Conservation (phyloP, 192 early-diverging fungal genomes). For the Coemansia sp. region DNA sequence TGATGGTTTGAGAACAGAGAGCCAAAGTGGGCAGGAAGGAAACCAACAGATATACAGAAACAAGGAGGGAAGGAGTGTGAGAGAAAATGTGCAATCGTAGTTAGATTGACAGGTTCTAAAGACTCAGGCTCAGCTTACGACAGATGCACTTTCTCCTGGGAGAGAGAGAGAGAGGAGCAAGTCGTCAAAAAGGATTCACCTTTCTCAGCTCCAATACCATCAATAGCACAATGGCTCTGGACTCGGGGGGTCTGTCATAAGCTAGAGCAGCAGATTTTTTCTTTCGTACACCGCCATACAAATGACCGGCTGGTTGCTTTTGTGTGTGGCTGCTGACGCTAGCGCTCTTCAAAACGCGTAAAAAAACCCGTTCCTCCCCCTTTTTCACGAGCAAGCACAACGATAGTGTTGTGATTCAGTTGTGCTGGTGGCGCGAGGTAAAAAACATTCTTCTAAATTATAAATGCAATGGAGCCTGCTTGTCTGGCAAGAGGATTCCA, state of each 20-base stretch:
- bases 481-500: not conserved
- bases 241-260: not conserved
- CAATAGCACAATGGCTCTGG: not conserved
- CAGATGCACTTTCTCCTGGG: not conserved
- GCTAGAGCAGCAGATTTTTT: no score
- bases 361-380: not conserved
- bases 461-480: not conserved
- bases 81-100: conserved; percentile 5
- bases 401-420: not conserved
- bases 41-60: not conserved
- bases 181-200: not conserved
- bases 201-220: not conserved
- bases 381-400: not conserved
- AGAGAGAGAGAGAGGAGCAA: not conserved
- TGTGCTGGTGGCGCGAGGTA: not conserved
- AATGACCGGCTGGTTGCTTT: no score
- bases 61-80: not conserved
- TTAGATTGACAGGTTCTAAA: not conserved
- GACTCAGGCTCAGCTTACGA: not conserved
- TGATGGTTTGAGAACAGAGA: not conserved
- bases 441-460: not conserved
- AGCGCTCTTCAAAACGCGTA: not conserved
- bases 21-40: not conserved
- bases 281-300: no score
- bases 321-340: not conserved